Conservation (phyloP, 176 grass and related monocot species). For the Poa annua region DNA sequence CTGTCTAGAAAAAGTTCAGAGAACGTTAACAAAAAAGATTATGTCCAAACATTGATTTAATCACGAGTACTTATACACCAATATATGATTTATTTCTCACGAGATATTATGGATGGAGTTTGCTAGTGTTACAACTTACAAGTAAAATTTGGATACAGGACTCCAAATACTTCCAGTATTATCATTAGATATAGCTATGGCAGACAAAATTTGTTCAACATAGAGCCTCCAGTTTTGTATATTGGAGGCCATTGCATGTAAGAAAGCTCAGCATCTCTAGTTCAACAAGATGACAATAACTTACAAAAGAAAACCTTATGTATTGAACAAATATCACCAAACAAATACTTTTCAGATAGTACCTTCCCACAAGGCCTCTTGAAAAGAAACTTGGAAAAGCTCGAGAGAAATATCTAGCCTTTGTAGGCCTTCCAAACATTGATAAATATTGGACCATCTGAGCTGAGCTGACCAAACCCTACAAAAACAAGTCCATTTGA, state of each 20-base stretch:
- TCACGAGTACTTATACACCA: neutral
- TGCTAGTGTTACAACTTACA: neutral
- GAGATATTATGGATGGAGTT: neutral
- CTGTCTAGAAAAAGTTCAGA: neutral
- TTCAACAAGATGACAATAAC: neutral
- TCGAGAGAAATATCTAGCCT: constrained; percentile 66
- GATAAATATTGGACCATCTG: constrained; percentile 72
- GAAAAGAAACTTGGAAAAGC: constrained; percentile 63
- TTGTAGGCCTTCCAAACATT: constrained; percentile 66
- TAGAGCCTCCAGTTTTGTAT: neutral
- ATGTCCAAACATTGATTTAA: neutral
- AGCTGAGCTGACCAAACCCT: constrained; percentile 76
- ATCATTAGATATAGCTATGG: neutral
- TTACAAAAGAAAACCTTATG: neutral
- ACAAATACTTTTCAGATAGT: neutral
- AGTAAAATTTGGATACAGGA: neutral
- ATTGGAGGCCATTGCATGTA: neutral
- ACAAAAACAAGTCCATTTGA: constrained; percentile 12
- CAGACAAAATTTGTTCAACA: neutral
- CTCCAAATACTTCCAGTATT: neutral
- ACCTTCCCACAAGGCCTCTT: constrained; percentile 77
- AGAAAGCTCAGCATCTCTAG: neutral
- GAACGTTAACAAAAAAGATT: neutral
- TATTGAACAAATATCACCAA: constrained; percentile 5
- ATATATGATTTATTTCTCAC: neutral